Evolutionary conservation across 1,139 yeast species (phyloP).

Genomic region (Pneumocystis wakefieldiae): DNA sequence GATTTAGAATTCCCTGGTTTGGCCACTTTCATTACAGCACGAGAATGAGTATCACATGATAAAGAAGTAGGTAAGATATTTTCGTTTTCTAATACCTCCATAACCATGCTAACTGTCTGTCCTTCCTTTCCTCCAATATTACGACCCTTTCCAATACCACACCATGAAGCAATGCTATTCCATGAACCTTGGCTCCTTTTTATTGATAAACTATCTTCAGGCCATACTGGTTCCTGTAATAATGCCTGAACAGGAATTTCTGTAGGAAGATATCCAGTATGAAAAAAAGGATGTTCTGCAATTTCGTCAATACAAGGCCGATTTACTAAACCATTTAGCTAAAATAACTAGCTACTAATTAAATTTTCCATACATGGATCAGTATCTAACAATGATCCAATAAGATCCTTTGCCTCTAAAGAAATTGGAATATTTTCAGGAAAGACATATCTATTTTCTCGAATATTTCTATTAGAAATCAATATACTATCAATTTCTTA

Average conservation of each 20-base stretch:
- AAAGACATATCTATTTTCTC: slow-evolving; percentile 63
- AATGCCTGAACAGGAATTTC: slow-evolving; percentile 49
- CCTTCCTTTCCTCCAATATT: slow-evolving; percentile 9
- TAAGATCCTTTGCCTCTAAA: slow-evolving; percentile 54
- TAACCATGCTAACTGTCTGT: slow-evolving; percentile 6
- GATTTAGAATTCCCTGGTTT: not conserved
- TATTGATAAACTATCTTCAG: slow-evolving; percentile 6
- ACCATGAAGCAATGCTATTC: slow-evolving; percentile 7
- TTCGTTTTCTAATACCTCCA: slow-evolving; percentile 9
- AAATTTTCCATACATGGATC: slow-evolving; percentile 36
- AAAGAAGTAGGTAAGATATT: slow-evolving; percentile 10
- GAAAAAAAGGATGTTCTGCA: slow-evolving; percentile 69
- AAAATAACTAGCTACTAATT: not conserved
- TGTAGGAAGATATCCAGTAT: slow-evolving; percentile 63
- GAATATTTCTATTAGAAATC: slow-evolving; percentile 38
- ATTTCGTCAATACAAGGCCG: slow-evolving; percentile 75
- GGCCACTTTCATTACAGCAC: not conserved
- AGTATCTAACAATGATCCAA: slow-evolving; percentile 54
- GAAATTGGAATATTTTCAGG: slow-evolving; percentile 64
- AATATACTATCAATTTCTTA: not conserved
- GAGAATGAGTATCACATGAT: not conserved
- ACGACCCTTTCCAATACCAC: slow-evolving; percentile 13
- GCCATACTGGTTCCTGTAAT: slow-evolving; percentile 38
- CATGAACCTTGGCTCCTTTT: slow-evolving; percentile 6
- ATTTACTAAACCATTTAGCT: slow-evolving; percentile 23